These are phyloP conservation scores for Alternaria gansuensis DNA, from an alignment of 2,329 filamentous ascomycete species.

Conservation along the genomic window DNA sequence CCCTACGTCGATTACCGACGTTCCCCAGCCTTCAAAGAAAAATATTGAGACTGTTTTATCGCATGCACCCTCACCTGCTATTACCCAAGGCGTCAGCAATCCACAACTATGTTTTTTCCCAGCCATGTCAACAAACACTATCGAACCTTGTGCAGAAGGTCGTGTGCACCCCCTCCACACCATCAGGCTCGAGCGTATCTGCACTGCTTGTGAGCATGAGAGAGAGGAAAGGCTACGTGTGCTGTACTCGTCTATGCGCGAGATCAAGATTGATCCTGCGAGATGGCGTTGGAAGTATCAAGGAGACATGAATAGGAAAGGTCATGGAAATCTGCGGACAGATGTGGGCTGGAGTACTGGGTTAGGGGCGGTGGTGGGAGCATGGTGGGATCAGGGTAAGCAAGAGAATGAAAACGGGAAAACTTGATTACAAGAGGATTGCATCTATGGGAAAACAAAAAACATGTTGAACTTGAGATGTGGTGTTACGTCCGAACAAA, in stretches of 20 bases:
- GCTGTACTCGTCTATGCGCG: neutral
- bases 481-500: neutral
- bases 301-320: neutral
- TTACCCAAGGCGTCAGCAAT: neutral
- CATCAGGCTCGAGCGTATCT: slow-evolving; percentile 5
- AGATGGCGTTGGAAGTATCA: slow-evolving; percentile 23
- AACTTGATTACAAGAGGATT: neutral
- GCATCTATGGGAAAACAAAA: neutral
- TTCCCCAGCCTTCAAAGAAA: neutral
- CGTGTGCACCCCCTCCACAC: slow-evolving; percentile 14
- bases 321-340: slow-evolving; percentile 4
- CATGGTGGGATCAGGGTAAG: slow-evolving; percentile 15
- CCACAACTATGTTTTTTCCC: neutral
- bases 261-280: slow-evolving; percentile 3
- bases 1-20: neutral
- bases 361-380: slow-evolving; percentile 6
- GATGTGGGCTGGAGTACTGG: slow-evolving; percentile 6
- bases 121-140: neutral
- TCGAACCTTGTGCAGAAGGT: slow-evolving; percentile 4
- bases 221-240: slow-evolving; percentile 16
- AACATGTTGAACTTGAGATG: too few species aligned
- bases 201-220: slow-evolving; percentile 13
- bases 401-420: slow-evolving; percentile 9
- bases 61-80: neutral
- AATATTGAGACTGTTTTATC: neutral